Base-by-base conservation (phyloP, 345 rosid species). In the Pistacia integerrima region DNA sequence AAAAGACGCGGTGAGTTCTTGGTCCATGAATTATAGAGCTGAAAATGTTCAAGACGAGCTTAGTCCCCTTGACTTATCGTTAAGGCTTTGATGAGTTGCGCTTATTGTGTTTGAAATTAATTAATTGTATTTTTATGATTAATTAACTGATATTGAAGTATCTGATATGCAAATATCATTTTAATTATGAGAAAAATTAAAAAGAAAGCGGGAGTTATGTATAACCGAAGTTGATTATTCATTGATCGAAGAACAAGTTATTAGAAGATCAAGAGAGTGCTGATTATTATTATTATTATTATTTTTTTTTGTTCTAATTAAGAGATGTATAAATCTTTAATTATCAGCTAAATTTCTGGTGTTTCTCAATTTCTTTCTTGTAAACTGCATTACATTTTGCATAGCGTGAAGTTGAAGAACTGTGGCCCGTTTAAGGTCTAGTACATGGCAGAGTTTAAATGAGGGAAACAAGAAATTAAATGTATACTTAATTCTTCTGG, bases 51-150 rank as follows among this genome's bases (percentile, higher is more conserved):
- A 89, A 80, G 91, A 88, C 16, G 98, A 93, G 82, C 72, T 85
- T 63, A 80, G 79, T 79, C 93, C 87, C 67, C 88, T 93, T 69
- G 98, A 93, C 85, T 85, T 93, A 78, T 93, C 98, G 36, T 84
- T 93, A 65, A 83, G 93, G 87, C 98, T 93, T 60, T 93, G 84
- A 67, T 62, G 8, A 87, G 52, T 54, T 51, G 75, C 69, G 20
- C 68, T 70, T 59, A 65, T 46, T 59, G 18, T 41, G 61, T 48
- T 70, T 67, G 49, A 67, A 52, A 76, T 56, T 13, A 46, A 51
- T 28, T 18, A 70, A 52, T 75, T 57, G 61, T 76, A 66, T 55
- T 57, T 69, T 33, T 18, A 20, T 51, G 69, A 63, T 73, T 73
- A 41, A 41, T 41, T 35, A 33, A 59, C n/a, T 14, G 16, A 33